Conservation (phyloP, 129 eudicot genomes). For the Lactuca sativa region DNA sequence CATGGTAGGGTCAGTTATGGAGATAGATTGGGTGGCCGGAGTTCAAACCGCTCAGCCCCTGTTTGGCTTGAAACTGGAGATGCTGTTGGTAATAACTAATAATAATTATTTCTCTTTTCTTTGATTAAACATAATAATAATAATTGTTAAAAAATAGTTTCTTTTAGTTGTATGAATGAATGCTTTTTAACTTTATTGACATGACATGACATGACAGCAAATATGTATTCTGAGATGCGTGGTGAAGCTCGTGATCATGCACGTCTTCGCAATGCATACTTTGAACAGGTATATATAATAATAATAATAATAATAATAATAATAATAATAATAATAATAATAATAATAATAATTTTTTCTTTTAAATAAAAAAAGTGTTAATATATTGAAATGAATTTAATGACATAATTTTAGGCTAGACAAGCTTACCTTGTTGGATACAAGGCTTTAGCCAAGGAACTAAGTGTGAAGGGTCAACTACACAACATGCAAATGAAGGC, state of each 20-base stretch:
- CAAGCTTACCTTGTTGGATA: slow-evolving; percentile 82
- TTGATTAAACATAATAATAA: slow-evolving; percentile 14
- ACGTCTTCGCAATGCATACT: slow-evolving; percentile 71
- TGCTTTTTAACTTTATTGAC: slow-evolving; percentile 54
- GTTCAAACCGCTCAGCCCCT: slow-evolving; percentile 62
- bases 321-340: no score
- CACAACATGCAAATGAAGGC: slow-evolving; percentile 95
- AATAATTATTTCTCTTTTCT: background rate
- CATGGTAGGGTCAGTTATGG: slow-evolving; percentile 54
- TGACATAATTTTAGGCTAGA: slow-evolving; percentile 51
- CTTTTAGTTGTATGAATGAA: slow-evolving; percentile 19
- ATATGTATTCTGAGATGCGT: slow-evolving; percentile 80
- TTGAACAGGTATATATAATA: slow-evolving; percentile 69
- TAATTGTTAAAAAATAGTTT: slow-evolving; percentile 16
- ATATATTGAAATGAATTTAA: no score
- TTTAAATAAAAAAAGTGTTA: no score
- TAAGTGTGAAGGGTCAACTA: slow-evolving; percentile 85
- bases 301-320: no score
- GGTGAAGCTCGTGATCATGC: slow-evolving; percentile 96
- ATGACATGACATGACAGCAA: slow-evolving; percentile 57
- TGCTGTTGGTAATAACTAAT: slow-evolving; percentile 64
- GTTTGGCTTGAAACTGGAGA: slow-evolving; percentile 92
- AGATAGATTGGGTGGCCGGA: slow-evolving; percentile 57
- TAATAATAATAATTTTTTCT: no score
- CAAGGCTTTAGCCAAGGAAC: slow-evolving; percentile 89